A percentile compares a stretch with the other conserved stretches of the same genome.
phyloP scores from a whole-genome alignment of 2,329 filamentous ascomycete species.

The Fulvia fulva region DNA sequence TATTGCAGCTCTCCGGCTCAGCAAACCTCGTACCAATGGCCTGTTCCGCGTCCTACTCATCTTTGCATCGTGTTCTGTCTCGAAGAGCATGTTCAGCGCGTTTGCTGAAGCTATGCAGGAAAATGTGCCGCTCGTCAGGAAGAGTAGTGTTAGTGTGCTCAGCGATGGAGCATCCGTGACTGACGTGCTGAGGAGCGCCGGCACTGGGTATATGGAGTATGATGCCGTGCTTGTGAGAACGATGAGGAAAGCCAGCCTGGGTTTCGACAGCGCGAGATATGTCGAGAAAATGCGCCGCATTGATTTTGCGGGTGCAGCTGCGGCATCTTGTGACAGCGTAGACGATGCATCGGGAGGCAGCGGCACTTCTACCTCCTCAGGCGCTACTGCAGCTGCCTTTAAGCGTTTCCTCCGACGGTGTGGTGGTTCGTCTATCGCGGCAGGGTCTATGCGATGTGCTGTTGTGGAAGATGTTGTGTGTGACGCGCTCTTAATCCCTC shows the following conservation, averaged over 20 bases:
- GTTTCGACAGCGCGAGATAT: slow-evolving; percentile 90
- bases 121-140: slow-evolving; percentile 80
- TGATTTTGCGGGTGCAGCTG: slow-evolving; percentile 53
- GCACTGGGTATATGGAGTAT: slow-evolving; percentile 90
- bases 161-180: slow-evolving; percentile 70
- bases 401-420: slow-evolving; percentile 34
- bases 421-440: slow-evolving; percentile 26
- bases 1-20: slow-evolving; percentile 67
- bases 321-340: slow-evolving; percentile 55
- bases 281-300: slow-evolving; percentile 67
- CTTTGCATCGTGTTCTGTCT: slow-evolving; percentile 80
- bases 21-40: slow-evolving; percentile 76
- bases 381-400: slow-evolving; percentile 27
- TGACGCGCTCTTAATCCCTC: slow-evolving; percentile 1
- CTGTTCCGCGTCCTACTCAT: slow-evolving; percentile 93
- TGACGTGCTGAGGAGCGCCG: slow-evolving; percentile 71
- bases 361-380: slow-evolving; percentile 18
- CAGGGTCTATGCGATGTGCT: neutral
- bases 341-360: slow-evolving; percentile 60
- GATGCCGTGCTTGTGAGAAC: slow-evolving; percentile 85
- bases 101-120: slow-evolving; percentile 90
- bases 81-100: slow-evolving; percentile 94
- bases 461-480: slow-evolving; percentile 7
- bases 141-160: slow-evolving; percentile 84
- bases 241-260: slow-evolving; percentile 84